Conservation (phyloP, 805 yeast species). For the Yarrowia osloensis region DNA sequence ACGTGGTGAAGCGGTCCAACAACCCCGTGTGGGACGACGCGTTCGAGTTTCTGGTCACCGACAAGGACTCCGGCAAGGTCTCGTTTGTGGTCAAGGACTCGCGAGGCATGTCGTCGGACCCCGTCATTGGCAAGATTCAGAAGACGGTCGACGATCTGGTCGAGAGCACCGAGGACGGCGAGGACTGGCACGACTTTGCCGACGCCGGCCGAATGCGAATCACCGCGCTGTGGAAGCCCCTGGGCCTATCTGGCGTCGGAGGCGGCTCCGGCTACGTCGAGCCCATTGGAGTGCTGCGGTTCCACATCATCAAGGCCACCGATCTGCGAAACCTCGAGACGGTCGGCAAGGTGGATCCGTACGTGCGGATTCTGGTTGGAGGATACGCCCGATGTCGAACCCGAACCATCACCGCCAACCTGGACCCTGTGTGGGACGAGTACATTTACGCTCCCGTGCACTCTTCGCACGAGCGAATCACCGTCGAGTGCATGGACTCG, state of each 20-base stretch:
- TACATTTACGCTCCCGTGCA: constrained; percentile 78
- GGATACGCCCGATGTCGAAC: constrained; percentile 80
- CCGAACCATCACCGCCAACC: constrained; percentile 60
- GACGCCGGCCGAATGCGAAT: constrained; percentile 70
- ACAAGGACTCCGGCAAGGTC: constrained; percentile 70
- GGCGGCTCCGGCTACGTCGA: constrained; percentile 84
- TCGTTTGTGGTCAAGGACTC: constrained; percentile 67
- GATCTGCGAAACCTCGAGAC: constrained; percentile 82
- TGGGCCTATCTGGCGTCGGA: constrained; percentile 63
- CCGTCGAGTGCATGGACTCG: constrained; percentile 90
- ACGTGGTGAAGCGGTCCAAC: constrained; percentile 59
- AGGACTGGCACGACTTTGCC: constrained; percentile 71
- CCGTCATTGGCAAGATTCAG: constrained; percentile 57
- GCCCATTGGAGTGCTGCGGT: constrained; percentile 89
- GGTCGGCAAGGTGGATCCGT: constrained; percentile 91
- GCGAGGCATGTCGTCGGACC: constrained; percentile 59
- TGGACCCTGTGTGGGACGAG: constrained; percentile 85
- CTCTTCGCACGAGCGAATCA: constrained; percentile 76
- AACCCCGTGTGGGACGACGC: constrained; percentile 66
- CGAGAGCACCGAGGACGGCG: constrained; percentile 76
- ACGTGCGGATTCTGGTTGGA: constrained; percentile 74
- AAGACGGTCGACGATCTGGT: constrained; percentile 60
- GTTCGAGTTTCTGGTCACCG: constrained; percentile 67
- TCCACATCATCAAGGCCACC: constrained; percentile 65
- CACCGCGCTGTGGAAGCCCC: constrained; percentile 82